A percentile compares a stretch with the other conserved stretches of the same genome.
Conservation (phyloP, 176 grass and related monocot species). For the Saccharum spontaneum region DNA sequence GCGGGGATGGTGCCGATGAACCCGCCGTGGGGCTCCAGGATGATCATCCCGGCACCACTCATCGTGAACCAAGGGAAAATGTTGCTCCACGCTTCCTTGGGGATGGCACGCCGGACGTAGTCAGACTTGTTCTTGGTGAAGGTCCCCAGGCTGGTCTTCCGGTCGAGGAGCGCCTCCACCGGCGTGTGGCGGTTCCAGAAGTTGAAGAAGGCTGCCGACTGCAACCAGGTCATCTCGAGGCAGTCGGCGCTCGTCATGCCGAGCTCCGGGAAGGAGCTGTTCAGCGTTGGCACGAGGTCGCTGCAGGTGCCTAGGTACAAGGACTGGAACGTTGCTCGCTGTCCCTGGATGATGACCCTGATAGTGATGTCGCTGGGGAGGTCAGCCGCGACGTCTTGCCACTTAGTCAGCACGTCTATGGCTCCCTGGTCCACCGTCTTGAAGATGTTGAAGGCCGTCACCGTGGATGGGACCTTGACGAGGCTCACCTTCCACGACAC, state of each 20-base stretch:
- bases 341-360: slow-evolving; percentile 20
- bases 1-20: slow-evolving; percentile 1
- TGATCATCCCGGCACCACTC: slow-evolving; percentile 41
- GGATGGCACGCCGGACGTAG: slow-evolving; percentile 37
- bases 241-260: slow-evolving; percentile 35
- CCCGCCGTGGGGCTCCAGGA: slow-evolving; percentile 51
- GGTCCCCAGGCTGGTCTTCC: neutral
- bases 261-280: slow-evolving; percentile 37
- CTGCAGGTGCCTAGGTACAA: slow-evolving; percentile 42
- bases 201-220: slow-evolving; percentile 23
- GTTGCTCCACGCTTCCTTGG: neutral
- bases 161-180: slow-evolving; percentile 22
- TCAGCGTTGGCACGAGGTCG: neutral
- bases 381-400: slow-evolving; percentile 44
- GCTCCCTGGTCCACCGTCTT: slow-evolving; percentile 37
- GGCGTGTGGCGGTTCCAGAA: neutral
- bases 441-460: slow-evolving; percentile 35
- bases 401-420: slow-evolving; percentile 29
- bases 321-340: slow-evolving; percentile 24
- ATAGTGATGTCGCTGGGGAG: slow-evolving; percentile 34
- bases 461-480: slow-evolving; percentile 23
- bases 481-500: slow-evolving; percentile 18
- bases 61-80: slow-evolving; percentile 35
- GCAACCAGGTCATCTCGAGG: slow-evolving; percentile 46
- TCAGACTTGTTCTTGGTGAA: slow-evolving; percentile 57